Conservation (phyloP, 768 basidiomycete species). For the Mycena olivaceomarginata region DNA sequence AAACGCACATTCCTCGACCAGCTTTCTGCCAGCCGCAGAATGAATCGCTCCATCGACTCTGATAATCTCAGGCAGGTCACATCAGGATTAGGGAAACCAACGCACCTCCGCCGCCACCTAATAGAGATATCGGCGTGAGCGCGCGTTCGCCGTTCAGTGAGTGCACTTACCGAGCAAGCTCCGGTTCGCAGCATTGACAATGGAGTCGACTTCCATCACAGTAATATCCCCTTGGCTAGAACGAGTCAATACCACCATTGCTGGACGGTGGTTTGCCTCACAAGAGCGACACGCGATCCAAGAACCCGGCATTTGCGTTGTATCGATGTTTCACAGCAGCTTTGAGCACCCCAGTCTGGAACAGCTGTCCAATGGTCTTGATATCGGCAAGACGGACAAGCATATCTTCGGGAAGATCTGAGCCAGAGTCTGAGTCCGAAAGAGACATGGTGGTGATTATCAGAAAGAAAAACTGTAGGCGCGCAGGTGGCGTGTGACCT, state of each 20-base stretch:
- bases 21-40: constrained; percentile 78
- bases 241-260: constrained; percentile 16
- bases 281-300: constrained; percentile 82
- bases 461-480: neutral
- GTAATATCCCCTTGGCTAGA: constrained; percentile 89
- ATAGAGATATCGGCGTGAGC: neutral
- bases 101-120: constrained; percentile 88
- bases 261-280: constrained; percentile 58
- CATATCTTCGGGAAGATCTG: constrained; percentile 46
- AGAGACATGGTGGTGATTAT: constrained; percentile 20
- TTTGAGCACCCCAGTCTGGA: constrained; percentile 63
- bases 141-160: constrained; percentile 1
- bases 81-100: constrained; percentile 22
- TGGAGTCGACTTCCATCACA: constrained; percentile 78
- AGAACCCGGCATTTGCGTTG: constrained; percentile 58
- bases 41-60: constrained; percentile 92
- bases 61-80: constrained; percentile 11
- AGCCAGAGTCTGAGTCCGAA: constrained; percentile 38
- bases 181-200: constrained; percentile 90
- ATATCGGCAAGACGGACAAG: constrained; percentile 66
- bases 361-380: constrained; percentile 74
- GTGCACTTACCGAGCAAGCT: constrained; percentile 75
- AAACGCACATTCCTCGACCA: constrained; percentile 81
- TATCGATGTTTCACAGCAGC: constrained; percentile 56
- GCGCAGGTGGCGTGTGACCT: neutral